phyloP scores from a whole-genome alignment of 108 stramenopile genomes.

The Licmophora abbreviata region DNA sequence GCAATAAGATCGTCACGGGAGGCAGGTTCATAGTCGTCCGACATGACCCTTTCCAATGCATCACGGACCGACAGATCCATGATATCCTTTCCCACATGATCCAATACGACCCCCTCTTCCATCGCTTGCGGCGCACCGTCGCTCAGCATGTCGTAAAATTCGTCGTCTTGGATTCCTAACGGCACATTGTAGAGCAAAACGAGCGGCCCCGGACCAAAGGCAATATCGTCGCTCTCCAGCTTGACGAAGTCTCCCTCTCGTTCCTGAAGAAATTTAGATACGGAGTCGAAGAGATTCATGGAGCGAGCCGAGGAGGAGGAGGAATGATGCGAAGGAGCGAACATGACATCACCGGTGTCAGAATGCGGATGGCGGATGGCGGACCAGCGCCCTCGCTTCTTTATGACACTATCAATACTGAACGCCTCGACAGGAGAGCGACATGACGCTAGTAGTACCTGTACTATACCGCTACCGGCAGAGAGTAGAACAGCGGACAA shows the following conservation, averaged over 20 bases:
- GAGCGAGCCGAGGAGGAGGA: no score
- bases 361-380: no score
- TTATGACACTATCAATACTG: no score
- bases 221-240: slow-evolving; percentile 25
- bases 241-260: slow-evolving; percentile 53
- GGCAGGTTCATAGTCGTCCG: slow-evolving; percentile 3
- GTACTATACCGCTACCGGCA: no score
- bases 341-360: no score
- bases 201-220: slow-evolving; percentile 57
- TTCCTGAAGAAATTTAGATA: slow-evolving; percentile 21
- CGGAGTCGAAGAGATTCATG: slow-evolving; percentile 22
- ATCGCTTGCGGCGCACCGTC: slow-evolving; percentile 49
- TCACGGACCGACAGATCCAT: slow-evolving; percentile 36
- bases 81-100: slow-evolving; percentile 16
- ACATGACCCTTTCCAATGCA: slow-evolving; percentile 25
- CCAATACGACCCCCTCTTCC: slow-evolving; percentile 16
- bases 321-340: no score
- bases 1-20: background rate
- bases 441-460: no score
- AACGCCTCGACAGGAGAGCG: no score
- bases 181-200: slow-evolving; percentile 59
- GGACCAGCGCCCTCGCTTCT: no score
- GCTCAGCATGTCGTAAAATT: slow-evolving; percentile 48
- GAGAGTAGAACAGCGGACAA: no score
- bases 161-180: slow-evolving; percentile 36